A percentile compares a stretch with the other conserved stretches of the same genome.
Evolutionary conservation across 768 basidiomycete species (phyloP).

Genomic region (Dictyophora rubrovolvata): DNA sequence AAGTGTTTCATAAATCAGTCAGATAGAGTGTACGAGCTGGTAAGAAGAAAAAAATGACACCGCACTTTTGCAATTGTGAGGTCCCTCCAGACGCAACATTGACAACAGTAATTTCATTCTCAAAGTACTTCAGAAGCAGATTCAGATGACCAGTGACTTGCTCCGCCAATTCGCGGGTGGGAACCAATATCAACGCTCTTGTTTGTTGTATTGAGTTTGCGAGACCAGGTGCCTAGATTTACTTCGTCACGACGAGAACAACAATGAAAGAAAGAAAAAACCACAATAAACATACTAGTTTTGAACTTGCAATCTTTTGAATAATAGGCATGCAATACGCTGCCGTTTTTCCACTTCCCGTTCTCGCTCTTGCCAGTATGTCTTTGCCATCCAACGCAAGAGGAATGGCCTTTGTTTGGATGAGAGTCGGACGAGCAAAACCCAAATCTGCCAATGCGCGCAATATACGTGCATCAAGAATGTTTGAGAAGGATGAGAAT

Average conservation of each 20-base stretch:
- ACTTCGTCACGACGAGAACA: neutral
- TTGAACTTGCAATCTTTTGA: constrained; percentile 76
- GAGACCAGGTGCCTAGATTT: constrained; percentile 19
- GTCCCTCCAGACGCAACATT: constrained; percentile 72
- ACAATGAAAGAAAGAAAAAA: neutral
- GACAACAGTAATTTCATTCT: constrained; percentile 54
- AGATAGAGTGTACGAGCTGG: too few relatives aligned
- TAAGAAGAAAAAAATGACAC: too few relatives aligned
- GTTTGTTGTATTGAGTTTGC: constrained; percentile 39
- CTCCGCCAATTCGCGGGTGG: constrained; percentile 87
- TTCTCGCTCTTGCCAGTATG: constrained; percentile 87
- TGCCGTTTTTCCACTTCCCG: constrained; percentile 95
- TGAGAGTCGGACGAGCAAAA: constrained; percentile 84
- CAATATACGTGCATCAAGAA: constrained; percentile 78
- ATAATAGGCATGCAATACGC: constrained; percentile 89
- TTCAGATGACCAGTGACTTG: constrained; percentile 71
- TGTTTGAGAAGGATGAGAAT: constrained; percentile 51
- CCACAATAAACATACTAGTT: constrained; percentile 51
- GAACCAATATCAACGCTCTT: constrained; percentile 71
- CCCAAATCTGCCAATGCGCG: constrained; percentile 83
- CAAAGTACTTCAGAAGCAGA: constrained; percentile 65
- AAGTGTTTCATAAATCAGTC: too few relatives aligned
- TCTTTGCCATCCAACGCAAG: constrained; percentile 82
- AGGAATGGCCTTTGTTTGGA: constrained; percentile 88
- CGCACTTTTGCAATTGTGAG: constrained; percentile 62